Percentiles rank a stretch among this genome's conserved stretches.
Conservation (phyloP, 176 grass and related monocot genomes). For the Leersia perrieri region DNA sequence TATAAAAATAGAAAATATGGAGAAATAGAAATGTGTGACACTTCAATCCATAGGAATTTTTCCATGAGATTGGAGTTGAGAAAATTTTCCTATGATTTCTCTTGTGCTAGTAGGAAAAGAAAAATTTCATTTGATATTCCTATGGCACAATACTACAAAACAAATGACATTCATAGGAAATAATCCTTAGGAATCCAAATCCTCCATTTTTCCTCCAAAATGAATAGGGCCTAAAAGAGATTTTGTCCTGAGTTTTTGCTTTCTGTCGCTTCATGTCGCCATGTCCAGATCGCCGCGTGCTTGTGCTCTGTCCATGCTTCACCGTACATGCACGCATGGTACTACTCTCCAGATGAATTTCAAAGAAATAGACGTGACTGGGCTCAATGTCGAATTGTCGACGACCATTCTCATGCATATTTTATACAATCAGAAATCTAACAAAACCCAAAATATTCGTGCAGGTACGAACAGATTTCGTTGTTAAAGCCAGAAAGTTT, state of each 20-base stretch:
- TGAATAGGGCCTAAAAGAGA: no score
- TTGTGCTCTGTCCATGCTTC: background rate
- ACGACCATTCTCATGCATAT: background rate
- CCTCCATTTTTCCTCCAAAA: no score
- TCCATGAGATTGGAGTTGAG: no score
- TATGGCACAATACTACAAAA: no score
- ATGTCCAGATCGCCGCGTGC: background rate
- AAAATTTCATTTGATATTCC: no score
- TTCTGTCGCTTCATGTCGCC: conserved; percentile 2
- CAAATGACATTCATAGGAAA: no score
- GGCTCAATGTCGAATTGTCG: background rate
- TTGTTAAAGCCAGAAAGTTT: background rate
- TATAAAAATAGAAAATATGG: no score
- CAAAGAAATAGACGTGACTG: background rate
- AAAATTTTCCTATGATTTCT: no score
- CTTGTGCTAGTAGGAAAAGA: no score
- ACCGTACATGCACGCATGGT: background rate
- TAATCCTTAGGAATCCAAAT: no score
- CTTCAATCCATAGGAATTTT: no score
- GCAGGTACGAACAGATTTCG: background rate
- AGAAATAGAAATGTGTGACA: no score
- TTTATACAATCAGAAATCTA: background rate
- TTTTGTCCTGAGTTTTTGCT: background rate
- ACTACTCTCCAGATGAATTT: background rate
- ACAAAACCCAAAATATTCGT: background rate